These are phyloP conservation scores for Abrus precatorius DNA, from an alignment of 306 rosid species.

Conservation along the genomic window DNA sequence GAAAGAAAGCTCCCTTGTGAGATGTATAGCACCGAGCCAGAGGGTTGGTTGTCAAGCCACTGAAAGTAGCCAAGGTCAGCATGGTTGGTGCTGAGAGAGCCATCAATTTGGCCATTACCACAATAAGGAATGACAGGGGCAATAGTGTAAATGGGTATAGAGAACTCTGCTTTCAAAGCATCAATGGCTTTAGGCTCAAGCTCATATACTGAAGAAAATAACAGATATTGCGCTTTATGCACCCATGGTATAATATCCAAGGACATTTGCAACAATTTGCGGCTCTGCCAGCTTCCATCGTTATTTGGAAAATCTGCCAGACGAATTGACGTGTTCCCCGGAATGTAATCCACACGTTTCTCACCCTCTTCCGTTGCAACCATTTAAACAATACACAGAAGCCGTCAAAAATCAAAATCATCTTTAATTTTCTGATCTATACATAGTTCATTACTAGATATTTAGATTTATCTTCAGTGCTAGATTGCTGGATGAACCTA, in stretches of 20 bases:
- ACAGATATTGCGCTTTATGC: conserved; percentile 53
- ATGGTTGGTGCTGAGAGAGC: not conserved
- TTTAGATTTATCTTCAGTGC: too few species aligned
- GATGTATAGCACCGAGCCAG: conserved; percentile 59
- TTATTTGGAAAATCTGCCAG: conserved; percentile 49
- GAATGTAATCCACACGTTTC: conserved; percentile 57
- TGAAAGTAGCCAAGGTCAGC: conserved; percentile 24
- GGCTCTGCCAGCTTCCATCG: not conserved
- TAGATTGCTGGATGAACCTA: too few species aligned
- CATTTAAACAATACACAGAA: not conserved
- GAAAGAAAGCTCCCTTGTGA: conserved; percentile 69
- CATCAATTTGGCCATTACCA: not conserved
- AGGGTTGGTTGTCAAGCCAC: conserved; percentile 63
- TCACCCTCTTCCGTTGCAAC: conserved; percentile 50
- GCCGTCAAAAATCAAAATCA: not conserved
- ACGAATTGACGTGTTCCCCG: conserved; percentile 54
- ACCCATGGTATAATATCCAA: conserved; percentile 38
- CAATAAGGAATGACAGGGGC: conserved; percentile 58
- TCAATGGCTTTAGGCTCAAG: conserved; percentile 57
- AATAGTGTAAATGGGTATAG: conserved; percentile 54
- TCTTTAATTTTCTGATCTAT: too few species aligned
- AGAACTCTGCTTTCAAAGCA: conserved; percentile 41
- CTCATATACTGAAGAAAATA: conserved; percentile 55
- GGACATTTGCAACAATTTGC: not conserved
- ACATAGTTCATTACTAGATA: too few species aligned